phyloP scores from a whole-genome alignment of 2,329 filamentous ascomycete genomes.

The Calonectria pteridis region DNA sequence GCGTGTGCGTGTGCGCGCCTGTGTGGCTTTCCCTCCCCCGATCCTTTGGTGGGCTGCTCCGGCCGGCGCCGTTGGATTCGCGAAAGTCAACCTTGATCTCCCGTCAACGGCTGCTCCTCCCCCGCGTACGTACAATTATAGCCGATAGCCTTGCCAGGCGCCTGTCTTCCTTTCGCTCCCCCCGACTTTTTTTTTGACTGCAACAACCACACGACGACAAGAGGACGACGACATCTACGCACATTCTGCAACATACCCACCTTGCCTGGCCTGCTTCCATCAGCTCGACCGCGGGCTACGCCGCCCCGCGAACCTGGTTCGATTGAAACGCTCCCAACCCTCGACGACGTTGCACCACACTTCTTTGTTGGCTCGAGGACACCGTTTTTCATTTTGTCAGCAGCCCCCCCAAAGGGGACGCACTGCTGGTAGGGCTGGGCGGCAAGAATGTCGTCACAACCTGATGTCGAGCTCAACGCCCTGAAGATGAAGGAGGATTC shows the following conservation, averaged over 20 bases:
- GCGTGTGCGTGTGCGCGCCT: not conserved
- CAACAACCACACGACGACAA: constrained; percentile 21
- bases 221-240: constrained; percentile 19
- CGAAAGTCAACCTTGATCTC: not conserved
- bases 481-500: constrained; percentile 71
- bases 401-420: constrained; percentile 13
- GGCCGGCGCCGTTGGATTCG: not conserved
- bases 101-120: not conserved
- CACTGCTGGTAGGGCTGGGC: constrained; percentile 34
- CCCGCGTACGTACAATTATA: not conserved
- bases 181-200: constrained; percentile 4
- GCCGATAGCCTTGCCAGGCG: not conserved
- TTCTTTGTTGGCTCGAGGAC: constrained; percentile 3
- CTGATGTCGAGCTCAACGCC: constrained; percentile 68
- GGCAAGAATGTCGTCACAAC: constrained; percentile 55
- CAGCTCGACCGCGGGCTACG: not conserved
- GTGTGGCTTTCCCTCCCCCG: not conserved
- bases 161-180: constrained; percentile 21
- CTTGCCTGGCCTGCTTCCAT: not conserved
- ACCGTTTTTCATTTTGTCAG: constrained; percentile 26
- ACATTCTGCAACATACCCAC: not conserved
- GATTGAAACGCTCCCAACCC: constrained; percentile 5
- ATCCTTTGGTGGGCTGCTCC: not conserved
- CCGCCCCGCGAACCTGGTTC: not conserved
- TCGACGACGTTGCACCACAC: constrained; percentile 3